Base-by-base conservation (phyloP, 2,329 filamentous ascomycete species). In the Colletotrichum trifolii region DNA sequence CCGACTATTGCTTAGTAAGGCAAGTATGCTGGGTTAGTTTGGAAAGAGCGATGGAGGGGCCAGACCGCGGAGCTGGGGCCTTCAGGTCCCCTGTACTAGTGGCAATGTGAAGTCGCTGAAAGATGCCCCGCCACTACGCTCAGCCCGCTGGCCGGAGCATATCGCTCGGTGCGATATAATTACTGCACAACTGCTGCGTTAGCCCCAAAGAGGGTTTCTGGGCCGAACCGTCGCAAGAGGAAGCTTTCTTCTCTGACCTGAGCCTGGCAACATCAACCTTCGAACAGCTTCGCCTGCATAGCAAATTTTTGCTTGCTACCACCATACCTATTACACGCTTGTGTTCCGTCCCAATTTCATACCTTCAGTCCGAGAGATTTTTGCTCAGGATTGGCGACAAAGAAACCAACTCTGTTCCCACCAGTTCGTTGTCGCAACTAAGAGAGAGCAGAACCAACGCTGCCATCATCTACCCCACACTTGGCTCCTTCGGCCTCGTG, bases 241-340 rank as follows among this genome's bases (percentile, higher is more conserved):
- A 63, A 66, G 58, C 63, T 63, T 60, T 60, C 58, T 33, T 55
- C 25, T 62, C 36, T 45, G 58, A 56, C 57, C 48, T 50, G 58
- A 1, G 52, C 47, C 63, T 42, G 46, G 53, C 52, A 52, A 62
- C 61, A 50, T 60, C 61, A 62, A 47, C 59, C 47, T 66, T 66
- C 63, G 59, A 66, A 47, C 52, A 62, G 63, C 63, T 66, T 66
- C 63, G 25, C 50, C 52, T 34, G 59, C 63, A 66, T 49, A 42
- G 45, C 38, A 55, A 64, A 55, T 39, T 17, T 55, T 63, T 61
- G 58, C 58, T 25, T 42, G 34, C 49, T 49, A 33, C 53, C 52
- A 53, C 60, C 13, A 47, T 50, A 38, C 59, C 36, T 25, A 25
- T 25, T 25, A 25, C 39, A 43, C 33, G 36, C 38, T 47, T 52